phyloP scores from a whole-genome alignment of 2,329 filamentous ascomycete species.

The Fusarium sp. region DNA sequence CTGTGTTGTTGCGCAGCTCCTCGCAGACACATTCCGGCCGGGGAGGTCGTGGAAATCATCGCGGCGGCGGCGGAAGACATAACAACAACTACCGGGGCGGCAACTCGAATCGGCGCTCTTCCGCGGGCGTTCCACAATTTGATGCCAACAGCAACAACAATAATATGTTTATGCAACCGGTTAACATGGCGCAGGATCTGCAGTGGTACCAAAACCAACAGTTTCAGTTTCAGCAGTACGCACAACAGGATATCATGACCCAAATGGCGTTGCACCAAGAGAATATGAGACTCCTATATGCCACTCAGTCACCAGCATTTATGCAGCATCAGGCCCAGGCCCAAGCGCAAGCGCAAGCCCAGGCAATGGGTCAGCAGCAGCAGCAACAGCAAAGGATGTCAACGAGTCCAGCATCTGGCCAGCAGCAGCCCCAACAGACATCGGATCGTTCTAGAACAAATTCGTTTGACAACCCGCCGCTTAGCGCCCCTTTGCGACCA shows the following conservation, averaged over 20 bases:
- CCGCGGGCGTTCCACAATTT: conserved; percentile 65
- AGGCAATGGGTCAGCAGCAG: conserved; percentile 53
- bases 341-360: conserved; percentile 38
- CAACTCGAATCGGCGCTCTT: conserved; percentile 64
- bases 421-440: conserved; percentile 52
- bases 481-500: conserved; percentile 69
- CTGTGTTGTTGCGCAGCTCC: conserved; percentile 70
- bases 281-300: conserved; percentile 55
- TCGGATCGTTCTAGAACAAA: conserved; percentile 70
- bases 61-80: conserved; percentile 64
- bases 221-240: conserved; percentile 59
- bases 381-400: conserved; percentile 52
- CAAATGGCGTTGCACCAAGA: conserved; percentile 59
- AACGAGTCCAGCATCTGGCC: conserved; percentile 39
- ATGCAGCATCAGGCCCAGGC: conserved; percentile 50
- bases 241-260: conserved; percentile 57
- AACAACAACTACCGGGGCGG: conserved; percentile 60
- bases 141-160: conserved; percentile 56
- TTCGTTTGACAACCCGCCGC: conserved; percentile 72
- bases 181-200: conserved; percentile 62
- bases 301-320: conserved; percentile 52
- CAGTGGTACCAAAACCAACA: conserved; percentile 63
- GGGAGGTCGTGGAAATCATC: conserved; percentile 63
- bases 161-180: conserved; percentile 59
- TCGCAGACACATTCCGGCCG: conserved; percentile 69